Evolutionary conservation across 2,329 filamentous ascomycete species (phyloP).

Genomic region (Fusarium siculi): DNA sequence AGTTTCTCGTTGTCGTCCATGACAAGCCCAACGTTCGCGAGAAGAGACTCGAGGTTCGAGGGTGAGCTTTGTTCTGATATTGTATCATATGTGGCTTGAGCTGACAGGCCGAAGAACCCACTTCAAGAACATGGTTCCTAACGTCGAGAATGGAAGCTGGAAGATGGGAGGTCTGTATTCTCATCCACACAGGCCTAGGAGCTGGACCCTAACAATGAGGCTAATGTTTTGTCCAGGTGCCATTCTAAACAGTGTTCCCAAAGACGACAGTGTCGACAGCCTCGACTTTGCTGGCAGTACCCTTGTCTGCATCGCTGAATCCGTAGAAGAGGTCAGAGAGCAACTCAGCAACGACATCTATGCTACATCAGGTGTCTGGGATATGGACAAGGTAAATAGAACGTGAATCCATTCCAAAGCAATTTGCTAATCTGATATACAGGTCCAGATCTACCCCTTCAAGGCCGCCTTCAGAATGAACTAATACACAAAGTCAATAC

Average conservation of each 20-base stretch:
- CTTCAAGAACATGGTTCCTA: constrained; percentile 64
- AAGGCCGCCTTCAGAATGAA: constrained; percentile 54
- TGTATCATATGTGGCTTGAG: constrained; percentile 2
- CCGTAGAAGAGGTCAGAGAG: constrained; percentile 75
- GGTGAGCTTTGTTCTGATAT: constrained; percentile 53
- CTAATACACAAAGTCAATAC: constrained; percentile 4
- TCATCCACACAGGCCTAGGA: neutral
- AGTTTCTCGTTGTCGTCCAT: constrained; percentile 76
- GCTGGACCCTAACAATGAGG: neutral
- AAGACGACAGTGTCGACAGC: constrained; percentile 65
- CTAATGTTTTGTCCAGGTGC: constrained; percentile 61
- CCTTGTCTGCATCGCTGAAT: constrained; percentile 73
- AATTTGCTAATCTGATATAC: neutral
- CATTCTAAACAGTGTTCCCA: constrained; percentile 72
- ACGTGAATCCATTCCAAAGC: neutral
- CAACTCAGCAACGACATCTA: constrained; percentile 79
- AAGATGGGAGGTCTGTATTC: constrained; percentile 69
- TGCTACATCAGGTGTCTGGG: constrained; percentile 78
- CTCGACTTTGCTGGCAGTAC: constrained; percentile 80
- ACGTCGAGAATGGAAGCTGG: constrained; percentile 64
- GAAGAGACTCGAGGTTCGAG: constrained; percentile 70
- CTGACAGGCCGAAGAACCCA: constrained; percentile 54
- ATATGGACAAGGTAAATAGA: constrained; percentile 70
- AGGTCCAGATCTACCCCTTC: constrained; percentile 64
- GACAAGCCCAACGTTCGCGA: constrained; percentile 69